Percentiles rank a stretch among this genome's conserved stretches.
These are phyloP conservation scores for Arthroderma sp. DNA, from an alignment of 2,329 filamentous ascomycete species.

Conservation along the genomic window DNA sequence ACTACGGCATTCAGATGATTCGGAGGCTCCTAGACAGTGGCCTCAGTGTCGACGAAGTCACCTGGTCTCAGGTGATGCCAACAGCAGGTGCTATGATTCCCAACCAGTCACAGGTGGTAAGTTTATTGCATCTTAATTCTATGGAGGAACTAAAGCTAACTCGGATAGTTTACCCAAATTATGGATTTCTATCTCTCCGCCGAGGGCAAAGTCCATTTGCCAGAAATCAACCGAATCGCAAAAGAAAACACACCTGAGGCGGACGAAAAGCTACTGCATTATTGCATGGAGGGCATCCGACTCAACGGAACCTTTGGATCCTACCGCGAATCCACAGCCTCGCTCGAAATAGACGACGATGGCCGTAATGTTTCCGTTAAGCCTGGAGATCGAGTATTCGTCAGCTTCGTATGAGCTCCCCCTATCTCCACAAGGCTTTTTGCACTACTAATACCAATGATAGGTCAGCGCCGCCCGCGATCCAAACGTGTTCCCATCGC, in stretches of 20 bases:
- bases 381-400: constrained; percentile 31
- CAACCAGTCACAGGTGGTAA: constrained; percentile 37
- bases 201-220: constrained; percentile 31
- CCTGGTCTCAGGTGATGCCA: constrained; percentile 58
- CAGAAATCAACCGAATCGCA: constrained; percentile 29
- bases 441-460: constrained; percentile 40
- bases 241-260: constrained; percentile 22
- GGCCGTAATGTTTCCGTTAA: constrained; percentile 30
- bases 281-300: constrained; percentile 16
- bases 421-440: too few species aligned
- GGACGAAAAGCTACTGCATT: constrained; percentile 13
- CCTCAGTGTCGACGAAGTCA: constrained; percentile 50
- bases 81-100: constrained; percentile 54
- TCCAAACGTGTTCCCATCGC: constrained; percentile 23
- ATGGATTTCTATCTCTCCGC: constrained; percentile 30
- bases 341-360: constrained; percentile 22
- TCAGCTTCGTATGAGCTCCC: constrained; percentile 41
- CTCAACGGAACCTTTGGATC: constrained; percentile 46
- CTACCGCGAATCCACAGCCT: constrained; percentile 27
- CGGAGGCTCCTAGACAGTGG: constrained; percentile 52
- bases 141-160: neutral
- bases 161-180: constrained; percentile 32
- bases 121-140: constrained; percentile 8
- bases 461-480: constrained; percentile 24
- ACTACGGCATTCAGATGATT: constrained; percentile 53